phyloP scores from a whole-genome alignment of 805 yeast species.

The Blastobotrys terrestris region DNA sequence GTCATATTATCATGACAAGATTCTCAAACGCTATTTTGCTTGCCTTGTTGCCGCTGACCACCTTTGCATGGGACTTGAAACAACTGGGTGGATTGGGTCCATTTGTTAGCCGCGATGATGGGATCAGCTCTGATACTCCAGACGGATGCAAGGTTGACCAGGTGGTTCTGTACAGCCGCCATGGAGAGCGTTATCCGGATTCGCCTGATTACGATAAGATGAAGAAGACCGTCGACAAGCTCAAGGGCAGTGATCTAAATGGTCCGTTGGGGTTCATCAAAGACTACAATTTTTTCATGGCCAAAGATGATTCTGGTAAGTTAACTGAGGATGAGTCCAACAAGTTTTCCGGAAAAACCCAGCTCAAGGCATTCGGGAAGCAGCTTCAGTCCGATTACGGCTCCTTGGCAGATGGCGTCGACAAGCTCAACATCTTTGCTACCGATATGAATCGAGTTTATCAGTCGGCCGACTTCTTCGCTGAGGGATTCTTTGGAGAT shows the following conservation, averaged over 20 bases:
- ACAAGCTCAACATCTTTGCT: not conserved
- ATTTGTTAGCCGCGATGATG: constrained; percentile 45
- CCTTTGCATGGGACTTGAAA: too few species aligned
- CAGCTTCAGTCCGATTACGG: not conserved
- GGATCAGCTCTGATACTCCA: constrained; percentile 51
- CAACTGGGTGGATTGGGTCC: constrained; percentile 51
- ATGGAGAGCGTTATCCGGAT: constrained; percentile 54
- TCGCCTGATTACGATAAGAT: constrained; percentile 4
- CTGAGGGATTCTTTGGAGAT: constrained; percentile 52
- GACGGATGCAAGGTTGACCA: constrained; percentile 46
- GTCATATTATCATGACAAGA: too few species aligned
- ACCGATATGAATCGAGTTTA: constrained; percentile 36
- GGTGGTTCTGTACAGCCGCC: constrained; percentile 47
- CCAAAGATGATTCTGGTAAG: not conserved
- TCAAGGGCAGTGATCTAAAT: not conserved
- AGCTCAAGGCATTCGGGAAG: not conserved
- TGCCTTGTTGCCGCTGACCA: too few species aligned
- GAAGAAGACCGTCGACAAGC: not conserved
- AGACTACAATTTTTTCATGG: constrained; percentile 2
- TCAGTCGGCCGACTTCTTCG: constrained; percentile 50
- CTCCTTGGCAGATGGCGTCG: not conserved
- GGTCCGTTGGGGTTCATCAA: constrained; percentile 5
- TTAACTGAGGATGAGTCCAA: not conserved
- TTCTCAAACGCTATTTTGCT: too few species aligned
- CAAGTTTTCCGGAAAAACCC: not conserved